Evolutionary conservation across 768 basidiomycete species (phyloP).

Genomic region (Boletus pseudo-olivaceus): DNA sequence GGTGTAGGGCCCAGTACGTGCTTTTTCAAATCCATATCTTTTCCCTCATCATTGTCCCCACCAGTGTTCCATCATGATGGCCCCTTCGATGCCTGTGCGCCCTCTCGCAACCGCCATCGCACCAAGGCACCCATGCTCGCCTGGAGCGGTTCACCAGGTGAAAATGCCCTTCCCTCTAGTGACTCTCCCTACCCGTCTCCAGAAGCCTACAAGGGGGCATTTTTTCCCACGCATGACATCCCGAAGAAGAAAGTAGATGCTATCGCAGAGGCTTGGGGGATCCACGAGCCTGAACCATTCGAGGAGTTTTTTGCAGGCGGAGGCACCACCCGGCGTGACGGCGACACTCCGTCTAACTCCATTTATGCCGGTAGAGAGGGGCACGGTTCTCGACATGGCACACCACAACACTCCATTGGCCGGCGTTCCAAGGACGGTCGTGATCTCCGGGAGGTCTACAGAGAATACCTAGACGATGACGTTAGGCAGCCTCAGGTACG

Average conservation of each 20-base stretch:
- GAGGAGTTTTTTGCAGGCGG: slow-evolving; percentile 88
- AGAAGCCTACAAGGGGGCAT: slow-evolving; percentile 38
- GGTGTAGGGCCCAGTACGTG: slow-evolving; percentile 80
- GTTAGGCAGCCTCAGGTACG: slow-evolving; percentile 24
- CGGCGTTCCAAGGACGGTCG: slow-evolving; percentile 48
- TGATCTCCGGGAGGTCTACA: slow-evolving; percentile 46
- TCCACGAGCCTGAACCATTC: slow-evolving; percentile 87
- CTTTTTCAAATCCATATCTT: slow-evolving; percentile 1
- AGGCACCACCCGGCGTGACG: slow-evolving; percentile 46
- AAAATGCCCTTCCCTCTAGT: slow-evolving; percentile 39
- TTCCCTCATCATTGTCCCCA: slow-evolving; percentile 1
- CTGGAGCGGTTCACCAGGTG: slow-evolving; percentile 49
- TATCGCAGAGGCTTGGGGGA: slow-evolving; percentile 91
- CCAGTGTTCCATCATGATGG: slow-evolving; percentile 91
- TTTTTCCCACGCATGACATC: slow-evolving; percentile 50
- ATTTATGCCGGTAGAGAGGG: slow-evolving; percentile 66
- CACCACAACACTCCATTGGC: slow-evolving; percentile 35
- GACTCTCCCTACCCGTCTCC: slow-evolving; percentile 51
- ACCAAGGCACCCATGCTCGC: slow-evolving; percentile 81
- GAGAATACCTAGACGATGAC: slow-evolving; percentile 43
- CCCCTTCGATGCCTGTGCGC: slow-evolving; percentile 88
- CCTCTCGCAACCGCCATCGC: slow-evolving; percentile 79
- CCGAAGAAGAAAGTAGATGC: slow-evolving; percentile 85
- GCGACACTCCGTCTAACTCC: slow-evolving; percentile 60
- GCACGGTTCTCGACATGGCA: slow-evolving; percentile 33